Evolutionary conservation across 2,329 filamentous ascomycete species (phyloP).

Genomic region (Pyrenophora seminiperda): DNA sequence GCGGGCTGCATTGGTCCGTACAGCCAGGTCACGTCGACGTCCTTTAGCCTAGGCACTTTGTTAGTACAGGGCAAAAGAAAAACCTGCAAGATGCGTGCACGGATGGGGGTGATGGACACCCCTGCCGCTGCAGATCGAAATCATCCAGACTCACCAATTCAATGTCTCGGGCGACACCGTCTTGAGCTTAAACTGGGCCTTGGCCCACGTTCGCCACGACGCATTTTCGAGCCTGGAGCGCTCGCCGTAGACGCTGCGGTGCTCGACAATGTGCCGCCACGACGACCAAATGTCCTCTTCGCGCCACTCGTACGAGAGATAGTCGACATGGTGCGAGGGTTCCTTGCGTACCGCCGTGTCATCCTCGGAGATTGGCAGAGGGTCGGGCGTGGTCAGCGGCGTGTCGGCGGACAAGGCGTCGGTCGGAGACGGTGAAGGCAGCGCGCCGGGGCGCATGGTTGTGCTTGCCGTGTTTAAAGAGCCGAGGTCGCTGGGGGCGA

Average conservation of each 20-base stretch:
- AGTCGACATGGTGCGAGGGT: constrained; percentile 90
- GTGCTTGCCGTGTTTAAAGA: constrained; percentile 47
- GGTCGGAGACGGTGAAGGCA: constrained; percentile 59
- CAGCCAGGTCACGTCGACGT: constrained; percentile 96
- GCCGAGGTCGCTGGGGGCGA: constrained; percentile 7
- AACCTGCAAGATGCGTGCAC: constrained; percentile 25
- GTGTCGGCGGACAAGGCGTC: constrained; percentile 52
- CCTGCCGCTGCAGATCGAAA: constrained; percentile 30
- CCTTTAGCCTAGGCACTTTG: constrained; percentile 74
- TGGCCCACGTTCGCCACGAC: constrained; percentile 96
- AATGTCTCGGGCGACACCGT: constrained; percentile 90
- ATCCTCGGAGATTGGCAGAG: constrained; percentile 67
- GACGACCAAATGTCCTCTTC: constrained; percentile 98
- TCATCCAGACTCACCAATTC: constrained; percentile 73
- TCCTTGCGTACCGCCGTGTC: constrained; percentile 75
- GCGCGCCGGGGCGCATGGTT: constrained; percentile 46
- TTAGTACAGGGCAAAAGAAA: constrained; percentile 37
- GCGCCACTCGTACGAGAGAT: constrained; percentile 88
- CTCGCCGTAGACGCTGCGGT: constrained; percentile 78
- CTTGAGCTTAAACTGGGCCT: constrained; percentile 82
- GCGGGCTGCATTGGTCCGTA: constrained; percentile 89
- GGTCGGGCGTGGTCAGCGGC: constrained; percentile 62
- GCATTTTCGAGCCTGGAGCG: constrained; percentile 88
- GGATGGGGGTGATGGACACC: constrained; percentile 37
- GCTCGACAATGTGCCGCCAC: constrained; percentile 89